Conservation (phyloP, 495 filamentous ascomycete genomes). For the Hypoxylon lienhwacheense region DNA sequence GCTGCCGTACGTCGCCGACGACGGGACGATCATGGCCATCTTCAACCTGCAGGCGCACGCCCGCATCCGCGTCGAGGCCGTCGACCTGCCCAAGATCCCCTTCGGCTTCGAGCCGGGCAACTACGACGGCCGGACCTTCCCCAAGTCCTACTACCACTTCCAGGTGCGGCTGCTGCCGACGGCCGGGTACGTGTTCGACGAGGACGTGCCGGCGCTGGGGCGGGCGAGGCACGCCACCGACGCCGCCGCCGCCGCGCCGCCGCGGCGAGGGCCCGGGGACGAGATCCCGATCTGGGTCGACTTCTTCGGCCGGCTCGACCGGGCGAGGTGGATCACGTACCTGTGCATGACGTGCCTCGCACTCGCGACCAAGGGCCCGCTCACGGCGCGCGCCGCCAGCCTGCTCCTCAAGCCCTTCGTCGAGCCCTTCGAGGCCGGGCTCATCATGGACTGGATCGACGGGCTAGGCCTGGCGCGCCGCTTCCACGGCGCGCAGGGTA, state of each 20-base stretch:
- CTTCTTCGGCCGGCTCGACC: constrained; percentile 66
- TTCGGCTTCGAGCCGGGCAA: constrained; percentile 72
- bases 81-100: constrained; percentile 64
- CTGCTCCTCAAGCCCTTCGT: constrained; percentile 61
- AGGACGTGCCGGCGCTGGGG: constrained; percentile 50
- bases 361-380: constrained; percentile 62
- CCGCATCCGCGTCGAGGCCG: constrained; percentile 56
- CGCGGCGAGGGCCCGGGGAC: constrained; percentile 36
- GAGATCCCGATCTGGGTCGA: constrained; percentile 78
- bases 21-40: constrained; percentile 70
- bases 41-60: constrained; percentile 67
- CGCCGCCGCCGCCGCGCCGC: constrained; percentile 37
- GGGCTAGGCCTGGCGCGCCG: constrained; percentile 49
- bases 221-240: constrained; percentile 37
- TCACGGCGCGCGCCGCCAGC: constrained; percentile 54
- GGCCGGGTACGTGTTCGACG: constrained; percentile 61
- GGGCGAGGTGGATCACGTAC: constrained; percentile 65
- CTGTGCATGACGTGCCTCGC: constrained; percentile 60
- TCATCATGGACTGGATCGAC: constrained; percentile 67
- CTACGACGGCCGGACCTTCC: constrained; percentile 71
- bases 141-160: constrained; percentile 65
- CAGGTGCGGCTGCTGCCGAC: constrained; percentile 61
- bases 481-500: constrained; percentile 39
- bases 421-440: constrained; percentile 67
- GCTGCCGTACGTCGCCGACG: constrained; percentile 52